These are phyloP conservation scores for Platismatia glauca DNA, from an alignment of 495 filamentous ascomycete genomes.

Conservation along the genomic window DNA sequence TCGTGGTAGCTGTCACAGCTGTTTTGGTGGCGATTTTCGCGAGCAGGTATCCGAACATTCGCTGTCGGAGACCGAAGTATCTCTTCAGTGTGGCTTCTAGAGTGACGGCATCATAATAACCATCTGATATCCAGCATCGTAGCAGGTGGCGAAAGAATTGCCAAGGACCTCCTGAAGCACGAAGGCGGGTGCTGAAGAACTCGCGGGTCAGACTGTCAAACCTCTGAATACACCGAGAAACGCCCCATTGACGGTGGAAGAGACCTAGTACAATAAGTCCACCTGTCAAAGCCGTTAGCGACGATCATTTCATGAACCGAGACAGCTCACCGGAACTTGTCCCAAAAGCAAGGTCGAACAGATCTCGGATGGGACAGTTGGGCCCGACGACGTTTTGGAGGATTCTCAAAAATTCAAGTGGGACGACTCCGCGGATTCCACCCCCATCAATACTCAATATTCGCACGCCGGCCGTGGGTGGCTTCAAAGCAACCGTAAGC, in stretches of 20 bases:
- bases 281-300: neutral
- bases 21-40: neutral
- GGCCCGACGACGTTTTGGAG: neutral
- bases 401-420: conserved; percentile 7
- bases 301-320: neutral
- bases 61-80: neutral
- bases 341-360: conserved; percentile 9
- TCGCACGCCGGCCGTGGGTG: neutral
- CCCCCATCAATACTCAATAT: conserved; percentile 12
- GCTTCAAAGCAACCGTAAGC: neutral
- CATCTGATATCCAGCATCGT: neutral
- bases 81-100: neutral
- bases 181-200: neutral
- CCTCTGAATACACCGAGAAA: neutral
- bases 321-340: conserved; percentile 9
- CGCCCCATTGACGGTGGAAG: neutral
- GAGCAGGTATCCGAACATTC: neutral
- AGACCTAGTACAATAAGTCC: conserved; percentile 11
- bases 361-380: neutral
- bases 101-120: neutral
- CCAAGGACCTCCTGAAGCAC: neutral
- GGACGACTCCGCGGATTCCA: conserved; percentile 4
- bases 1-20: neutral
- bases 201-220: conserved; percentile 2
- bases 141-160: neutral